A percentile compares a stretch with the other conserved stretches of the same genome.
Evolutionary conservation across 352 stramenopile species (phyloP).

Genomic region (Phytophthora cajani): DNA sequence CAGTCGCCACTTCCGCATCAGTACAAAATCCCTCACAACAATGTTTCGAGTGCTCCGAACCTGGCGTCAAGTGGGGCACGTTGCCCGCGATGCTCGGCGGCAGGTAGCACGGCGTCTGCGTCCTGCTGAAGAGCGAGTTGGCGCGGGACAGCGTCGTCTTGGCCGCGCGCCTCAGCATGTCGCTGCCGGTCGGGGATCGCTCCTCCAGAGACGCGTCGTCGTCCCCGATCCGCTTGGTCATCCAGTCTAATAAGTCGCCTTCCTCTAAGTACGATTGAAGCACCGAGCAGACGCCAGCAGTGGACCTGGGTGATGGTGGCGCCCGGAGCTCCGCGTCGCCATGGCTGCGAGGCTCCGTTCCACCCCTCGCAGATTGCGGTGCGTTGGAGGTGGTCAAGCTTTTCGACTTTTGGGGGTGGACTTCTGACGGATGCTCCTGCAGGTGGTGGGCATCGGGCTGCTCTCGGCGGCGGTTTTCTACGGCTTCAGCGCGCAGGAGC

Average conservation of each 20-base stretch:
- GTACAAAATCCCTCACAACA: neutral
- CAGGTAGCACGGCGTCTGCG: constrained; percentile 77
- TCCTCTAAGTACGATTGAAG: constrained; percentile 32
- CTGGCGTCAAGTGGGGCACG: constrained; percentile 76
- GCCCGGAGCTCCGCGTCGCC: constrained; percentile 35
- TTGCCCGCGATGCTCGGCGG: constrained; percentile 70
- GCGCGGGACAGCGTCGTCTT: constrained; percentile 22
- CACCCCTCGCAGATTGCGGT: constrained; percentile 50
- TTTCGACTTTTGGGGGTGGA: neutral
- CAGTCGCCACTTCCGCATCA: neutral
- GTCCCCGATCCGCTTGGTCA: constrained; percentile 10
- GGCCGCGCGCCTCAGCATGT: constrained; percentile 33
- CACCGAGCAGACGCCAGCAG: neutral
- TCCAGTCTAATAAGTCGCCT: neutral
- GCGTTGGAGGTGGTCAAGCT: neutral
- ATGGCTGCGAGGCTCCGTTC: constrained; percentile 57
- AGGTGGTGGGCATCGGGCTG: constrained; percentile 50
- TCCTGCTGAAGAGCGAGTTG: constrained; percentile 40
- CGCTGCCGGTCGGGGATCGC: constrained; percentile 31
- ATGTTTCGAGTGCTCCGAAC: constrained; percentile 20
- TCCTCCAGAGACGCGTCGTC: constrained; percentile 5
- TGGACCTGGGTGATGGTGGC: neutral
- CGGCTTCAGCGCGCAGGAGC: constrained; percentile 47
- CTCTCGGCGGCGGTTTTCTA: constrained; percentile 59
- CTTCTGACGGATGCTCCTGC: neutral